phyloP scores from a whole-genome alignment of 495 filamentous ascomycete species.

The Neurospora tetraspora region DNA sequence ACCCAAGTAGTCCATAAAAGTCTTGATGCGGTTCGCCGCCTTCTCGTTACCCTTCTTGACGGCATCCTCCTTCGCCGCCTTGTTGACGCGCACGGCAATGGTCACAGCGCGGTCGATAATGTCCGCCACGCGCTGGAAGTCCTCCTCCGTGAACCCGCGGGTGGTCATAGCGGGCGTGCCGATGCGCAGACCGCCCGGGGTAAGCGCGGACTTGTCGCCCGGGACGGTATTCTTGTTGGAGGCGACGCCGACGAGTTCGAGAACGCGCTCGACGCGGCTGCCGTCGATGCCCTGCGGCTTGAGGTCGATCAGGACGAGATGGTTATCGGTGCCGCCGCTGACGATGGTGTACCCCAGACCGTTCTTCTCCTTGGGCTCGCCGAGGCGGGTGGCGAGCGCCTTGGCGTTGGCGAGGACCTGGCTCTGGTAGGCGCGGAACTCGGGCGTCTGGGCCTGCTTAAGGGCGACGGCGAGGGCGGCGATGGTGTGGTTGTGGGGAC shows the following conservation, averaged over 20 bases:
- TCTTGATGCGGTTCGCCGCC: slow-evolving; percentile 69
- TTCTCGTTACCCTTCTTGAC: slow-evolving; percentile 62
- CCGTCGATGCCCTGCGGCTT: slow-evolving; percentile 87
- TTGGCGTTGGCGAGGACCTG: slow-evolving; percentile 81
- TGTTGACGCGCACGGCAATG: slow-evolving; percentile 76
- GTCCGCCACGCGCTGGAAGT: slow-evolving; percentile 83
- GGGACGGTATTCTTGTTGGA: slow-evolving; percentile 99
- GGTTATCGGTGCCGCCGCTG: slow-evolving; percentile 91
- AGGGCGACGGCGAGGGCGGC: slow-evolving; percentile 88
- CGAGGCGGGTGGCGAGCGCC: slow-evolving; percentile 67
- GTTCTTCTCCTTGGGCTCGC: slow-evolving; percentile 59
- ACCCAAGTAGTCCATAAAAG: slow-evolving; percentile 74
- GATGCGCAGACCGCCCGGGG: slow-evolving; percentile 83
- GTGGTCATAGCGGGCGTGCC: slow-evolving; percentile 98
- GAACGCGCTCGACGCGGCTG: slow-evolving; percentile 83
- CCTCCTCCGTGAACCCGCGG: slow-evolving; percentile 73
- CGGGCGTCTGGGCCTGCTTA: slow-evolving; percentile 80
- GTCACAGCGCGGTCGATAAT: slow-evolving; percentile 87
- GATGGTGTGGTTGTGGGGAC: slow-evolving; percentile 98
- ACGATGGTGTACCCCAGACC: slow-evolving; percentile 86
- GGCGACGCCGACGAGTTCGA: slow-evolving; percentile 90
- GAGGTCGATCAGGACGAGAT: slow-evolving; percentile 89
- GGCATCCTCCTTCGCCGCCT: slow-evolving; percentile 64
- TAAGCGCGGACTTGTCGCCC: slow-evolving; percentile 85
- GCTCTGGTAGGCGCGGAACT: slow-evolving; percentile 83